Evolutionary conservation across 2,329 filamentous ascomycete genomes (phyloP), one percentile per base, ranked within the genome.

Genomic region (Clonostachys solani): DNA sequence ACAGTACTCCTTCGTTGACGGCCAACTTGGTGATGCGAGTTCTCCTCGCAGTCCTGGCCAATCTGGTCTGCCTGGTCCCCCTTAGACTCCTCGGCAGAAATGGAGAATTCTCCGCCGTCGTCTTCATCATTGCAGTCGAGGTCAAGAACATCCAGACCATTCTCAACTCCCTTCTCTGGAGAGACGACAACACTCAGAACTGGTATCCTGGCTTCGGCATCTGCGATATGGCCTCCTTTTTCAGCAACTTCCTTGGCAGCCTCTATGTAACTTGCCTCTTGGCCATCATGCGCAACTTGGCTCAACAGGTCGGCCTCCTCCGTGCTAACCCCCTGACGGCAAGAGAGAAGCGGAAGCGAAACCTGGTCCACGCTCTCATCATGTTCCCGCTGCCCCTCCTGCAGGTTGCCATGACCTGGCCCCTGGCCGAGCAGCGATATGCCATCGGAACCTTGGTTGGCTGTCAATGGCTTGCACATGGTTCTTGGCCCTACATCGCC

Each of bases 171-270:
- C 63, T 78, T 23, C 66, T 80, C 51, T 83, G 80, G 80, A 69
- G 63, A 49, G 60, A 73, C 56, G 67, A 83, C 56, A 60, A 81
- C 56, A 70, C 74, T 48, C 56, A 54, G 33, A 51, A 50, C 34
- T 83, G 79, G 78, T 81, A 67, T 64, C 60, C 66, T 4, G 80
- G 79, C 44, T 58, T 65, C 19, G 77, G 75, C 16, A 70, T 76
- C 60, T 83, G 80, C 54, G 79, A 83, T 54, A 10, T 80, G 34
- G 67, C 76, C 54, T 56, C 69, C 12, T 77, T 73, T 37, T 59
- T 73, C 29, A 67, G 76, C 51, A 77, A 77, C 50, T 63, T 72
- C 54, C 49, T 41, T 47, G 68, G 75, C 38, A 70, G 71, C 2
- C 55, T 75, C 40, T 81, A 72, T 57, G 67, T 67, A 38, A 72